Evolutionary conservation across 192 early-diverging fungal genomes (phyloP).

Genomic region (Spizellomyces sp.): DNA sequence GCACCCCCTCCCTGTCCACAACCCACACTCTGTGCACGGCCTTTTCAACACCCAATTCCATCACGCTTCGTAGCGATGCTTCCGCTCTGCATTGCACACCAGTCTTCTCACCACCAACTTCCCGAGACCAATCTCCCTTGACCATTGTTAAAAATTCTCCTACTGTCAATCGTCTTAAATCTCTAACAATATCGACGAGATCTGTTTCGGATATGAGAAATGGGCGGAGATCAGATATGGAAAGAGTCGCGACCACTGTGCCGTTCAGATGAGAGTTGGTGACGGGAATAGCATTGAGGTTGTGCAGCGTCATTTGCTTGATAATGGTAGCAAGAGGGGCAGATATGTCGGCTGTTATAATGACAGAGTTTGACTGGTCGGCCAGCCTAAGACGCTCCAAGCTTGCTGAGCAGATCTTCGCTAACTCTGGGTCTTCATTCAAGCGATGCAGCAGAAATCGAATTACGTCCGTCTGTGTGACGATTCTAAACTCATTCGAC

Average conservation of each 20-base stretch:
- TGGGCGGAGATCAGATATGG: conserved; percentile 26
- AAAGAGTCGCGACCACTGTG: conserved; percentile 29
- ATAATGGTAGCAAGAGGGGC: conserved; percentile 13
- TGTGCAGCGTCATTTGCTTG: conserved; percentile 10
- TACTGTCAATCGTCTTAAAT: conserved; percentile 20
- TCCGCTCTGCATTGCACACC: conserved; percentile 22
- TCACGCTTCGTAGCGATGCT: conserved; percentile 7
- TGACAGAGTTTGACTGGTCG: not conserved
- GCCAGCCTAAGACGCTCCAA: conserved; percentile 8
- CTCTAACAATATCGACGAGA: conserved; percentile 4
- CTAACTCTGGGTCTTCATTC: conserved; percentile 3
- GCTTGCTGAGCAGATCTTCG: not conserved
- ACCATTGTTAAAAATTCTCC: conserved; percentile 27
- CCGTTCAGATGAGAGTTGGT: conserved; percentile 19
- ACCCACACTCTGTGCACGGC: conserved; percentile 31
- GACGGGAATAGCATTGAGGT: conserved; percentile 29
- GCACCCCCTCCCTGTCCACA: conserved; percentile 19
- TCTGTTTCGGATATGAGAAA: conserved; percentile 11
- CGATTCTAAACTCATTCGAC: conserved; percentile 8
- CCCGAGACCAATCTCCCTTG: conserved; percentile 5
- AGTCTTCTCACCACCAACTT: not conserved
- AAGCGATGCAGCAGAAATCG: conserved; percentile 1
- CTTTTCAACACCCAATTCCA: conserved; percentile 4
- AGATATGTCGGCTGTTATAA: conserved; percentile 2
- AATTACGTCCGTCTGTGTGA: conserved; percentile 16